Evolutionary conservation across 495 filamentous ascomycete genomes (phyloP).

Genomic region (Neurospora sp.): DNA sequence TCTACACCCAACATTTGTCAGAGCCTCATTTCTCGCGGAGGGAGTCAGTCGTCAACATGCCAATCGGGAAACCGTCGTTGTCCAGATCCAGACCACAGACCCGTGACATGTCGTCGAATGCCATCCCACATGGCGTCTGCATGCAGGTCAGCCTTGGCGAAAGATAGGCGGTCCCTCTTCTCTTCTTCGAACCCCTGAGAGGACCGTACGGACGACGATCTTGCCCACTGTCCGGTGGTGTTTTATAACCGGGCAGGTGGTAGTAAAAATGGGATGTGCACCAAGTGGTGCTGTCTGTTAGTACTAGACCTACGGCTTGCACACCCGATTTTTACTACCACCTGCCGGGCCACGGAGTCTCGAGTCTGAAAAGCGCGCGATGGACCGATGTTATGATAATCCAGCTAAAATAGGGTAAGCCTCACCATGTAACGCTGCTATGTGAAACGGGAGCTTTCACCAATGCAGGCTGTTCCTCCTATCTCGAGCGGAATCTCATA

Average conservation of each 20-base stretch:
- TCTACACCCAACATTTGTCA: neutral
- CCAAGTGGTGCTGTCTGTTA: too few species aligned
- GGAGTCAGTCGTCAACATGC: neutral
- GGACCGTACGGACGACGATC: neutral
- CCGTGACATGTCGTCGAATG: neutral
- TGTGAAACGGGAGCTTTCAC: neutral
- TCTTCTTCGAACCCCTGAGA: neutral
- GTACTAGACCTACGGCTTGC: too few species aligned
- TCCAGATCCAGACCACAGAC: neutral
- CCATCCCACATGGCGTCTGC: neutral
- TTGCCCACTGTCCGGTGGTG: neutral
- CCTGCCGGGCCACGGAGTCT: neutral
- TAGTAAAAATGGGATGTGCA: too few species aligned
- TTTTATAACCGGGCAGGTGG: neutral
- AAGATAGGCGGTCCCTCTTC: neutral
- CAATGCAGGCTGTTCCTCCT: neutral
- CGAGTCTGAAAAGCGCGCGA: neutral
- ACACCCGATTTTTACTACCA: too few species aligned
- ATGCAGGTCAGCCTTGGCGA: neutral
- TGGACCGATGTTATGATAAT: neutral
- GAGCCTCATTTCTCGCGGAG: neutral
- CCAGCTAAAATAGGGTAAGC: neutral
- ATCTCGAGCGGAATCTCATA: neutral
- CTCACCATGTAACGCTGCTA: neutral
- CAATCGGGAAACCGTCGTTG: neutral